A percentile compares a stretch with the other conserved stretches of the same genome.
These are phyloP conservation scores for Hirschfeldia incana DNA, from an alignment of 345 rosid species.

Conservation along the genomic window DNA sequence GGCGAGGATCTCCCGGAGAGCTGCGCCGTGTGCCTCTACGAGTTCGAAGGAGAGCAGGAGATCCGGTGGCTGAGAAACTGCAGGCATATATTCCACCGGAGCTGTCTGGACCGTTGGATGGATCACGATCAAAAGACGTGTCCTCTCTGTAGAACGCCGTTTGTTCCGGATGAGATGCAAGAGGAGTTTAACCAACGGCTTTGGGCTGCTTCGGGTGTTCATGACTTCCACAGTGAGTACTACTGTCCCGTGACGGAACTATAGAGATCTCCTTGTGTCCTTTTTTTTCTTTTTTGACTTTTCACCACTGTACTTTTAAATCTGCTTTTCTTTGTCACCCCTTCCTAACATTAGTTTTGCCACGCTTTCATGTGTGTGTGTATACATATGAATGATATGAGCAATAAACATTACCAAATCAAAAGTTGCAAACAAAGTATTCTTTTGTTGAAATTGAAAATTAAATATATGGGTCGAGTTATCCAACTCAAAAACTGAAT, in stretches of 20 bases:
- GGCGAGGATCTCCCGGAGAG: conserved; percentile 59
- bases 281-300: conserved; percentile 11
- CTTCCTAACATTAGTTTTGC: conserved; percentile 33
- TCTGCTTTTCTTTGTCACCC: background rate
- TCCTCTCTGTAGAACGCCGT: conserved; percentile 80
- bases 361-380: conserved; percentile 28
- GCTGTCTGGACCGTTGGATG: conserved; percentile 95
- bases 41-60: conserved; percentile 76
- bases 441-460: background rate
- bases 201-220: conserved; percentile 64
- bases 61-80: conserved; percentile 80
- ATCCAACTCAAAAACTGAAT: background rate
- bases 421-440: background rate
- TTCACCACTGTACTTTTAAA: conserved; percentile 31
- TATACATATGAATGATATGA: conserved; percentile 25
- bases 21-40: conserved; percentile 82
- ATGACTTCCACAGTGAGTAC: conserved; percentile 62
- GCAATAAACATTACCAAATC: conserved; percentile 22
- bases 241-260: conserved; percentile 49
- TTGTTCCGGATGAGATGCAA: conserved; percentile 80
- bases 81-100: conserved; percentile 74
- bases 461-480: background rate
- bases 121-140: conserved; percentile 86
- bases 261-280: conserved; percentile 5
- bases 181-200: conserved; percentile 81